phyloP scores from a whole-genome alignment of 2,329 filamentous ascomycete genomes.

The Aspergillus phoenicis region DNA sequence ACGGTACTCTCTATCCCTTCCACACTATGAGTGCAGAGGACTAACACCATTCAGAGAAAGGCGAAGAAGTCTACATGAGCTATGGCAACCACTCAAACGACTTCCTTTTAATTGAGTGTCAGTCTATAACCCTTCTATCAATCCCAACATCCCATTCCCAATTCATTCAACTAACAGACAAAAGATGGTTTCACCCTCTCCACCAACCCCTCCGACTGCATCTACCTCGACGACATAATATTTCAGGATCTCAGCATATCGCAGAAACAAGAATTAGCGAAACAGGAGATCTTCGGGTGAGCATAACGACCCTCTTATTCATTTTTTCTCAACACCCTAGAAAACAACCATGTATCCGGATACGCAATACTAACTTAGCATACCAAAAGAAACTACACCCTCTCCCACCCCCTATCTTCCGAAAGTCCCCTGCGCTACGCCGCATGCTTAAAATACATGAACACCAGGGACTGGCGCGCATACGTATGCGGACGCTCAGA shows the following conservation, averaged over 20 bases:
- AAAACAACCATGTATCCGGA: too few relatives aligned
- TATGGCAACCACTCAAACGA: conserved; percentile 44
- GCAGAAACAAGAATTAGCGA: conserved; percentile 27
- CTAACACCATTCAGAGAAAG: conserved; percentile 29
- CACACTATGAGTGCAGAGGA: not conserved
- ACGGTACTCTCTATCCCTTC: conserved; percentile 23
- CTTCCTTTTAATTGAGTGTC: conserved; percentile 42
- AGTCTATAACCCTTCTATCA: conserved; percentile 1
- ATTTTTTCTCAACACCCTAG: not conserved
- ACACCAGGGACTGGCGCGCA: conserved; percentile 29
- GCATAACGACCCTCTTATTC: not conserved
- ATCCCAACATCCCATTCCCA: too few relatives aligned
- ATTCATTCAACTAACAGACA: not conserved
- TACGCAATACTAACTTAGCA: too few relatives aligned
- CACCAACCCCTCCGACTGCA: conserved; percentile 35
- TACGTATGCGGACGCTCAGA: conserved; percentile 30
- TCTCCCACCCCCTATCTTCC: conserved; percentile 13
- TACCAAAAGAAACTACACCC: conserved; percentile 29
- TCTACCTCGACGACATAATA: conserved; percentile 41
- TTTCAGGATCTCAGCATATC: conserved; percentile 25
- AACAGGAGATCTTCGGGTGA: conserved; percentile 32
- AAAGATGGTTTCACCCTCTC: conserved; percentile 43
- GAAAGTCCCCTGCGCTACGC: not conserved
- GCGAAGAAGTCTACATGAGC: conserved; percentile 42
- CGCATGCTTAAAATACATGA: conserved; percentile 36